phyloP scores from a whole-genome alignment of 306 rosid genomes.

The Vigna mungo region DNA sequence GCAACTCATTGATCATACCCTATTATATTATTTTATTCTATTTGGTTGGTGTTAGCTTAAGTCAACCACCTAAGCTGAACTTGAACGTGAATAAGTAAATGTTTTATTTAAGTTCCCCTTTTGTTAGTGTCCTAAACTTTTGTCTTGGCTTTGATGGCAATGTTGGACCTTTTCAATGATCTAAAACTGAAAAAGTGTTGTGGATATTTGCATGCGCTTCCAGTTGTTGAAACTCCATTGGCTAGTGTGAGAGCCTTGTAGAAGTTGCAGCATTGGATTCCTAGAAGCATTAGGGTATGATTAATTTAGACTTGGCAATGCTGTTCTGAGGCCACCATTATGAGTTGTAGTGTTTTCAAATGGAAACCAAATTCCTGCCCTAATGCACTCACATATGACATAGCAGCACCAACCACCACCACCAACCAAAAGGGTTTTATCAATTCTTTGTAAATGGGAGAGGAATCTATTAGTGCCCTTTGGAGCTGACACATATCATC shows the following conservation, averaged over 20 bases:
- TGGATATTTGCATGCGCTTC: constrained; percentile 40
- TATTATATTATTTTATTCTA: too few relatives aligned
- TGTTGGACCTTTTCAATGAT: constrained; percentile 39
- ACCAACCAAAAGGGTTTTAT: constrained; percentile 35
- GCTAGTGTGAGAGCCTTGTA: constrained; percentile 27
- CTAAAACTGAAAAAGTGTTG: constrained; percentile 27
- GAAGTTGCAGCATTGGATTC: constrained; percentile 59
- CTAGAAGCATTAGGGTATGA: constrained; percentile 45
- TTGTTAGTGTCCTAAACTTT: constrained; percentile 40
- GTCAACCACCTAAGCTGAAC: constrained; percentile 38
- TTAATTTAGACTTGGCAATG: constrained; percentile 29
- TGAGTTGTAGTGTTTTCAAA: constrained; percentile 44
- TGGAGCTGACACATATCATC: constrained; percentile 44
- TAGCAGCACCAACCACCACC: constrained; percentile 42
- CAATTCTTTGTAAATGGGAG: constrained; percentile 40
- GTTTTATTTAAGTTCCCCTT: not conserved
- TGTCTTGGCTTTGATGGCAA: constrained; percentile 50
- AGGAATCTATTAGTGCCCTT: constrained; percentile 44
- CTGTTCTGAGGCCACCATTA: constrained; percentile 37
- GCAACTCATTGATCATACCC: not conserved
- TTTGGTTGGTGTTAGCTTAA: not conserved
- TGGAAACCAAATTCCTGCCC: constrained; percentile 21
- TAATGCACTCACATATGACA: constrained; percentile 5
- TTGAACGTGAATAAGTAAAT: constrained; percentile 25
- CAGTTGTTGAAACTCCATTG: constrained; percentile 47